These are phyloP conservation scores for Botrytis byssoidea DNA, from an alignment of 2,329 filamentous ascomycete genomes.

Conservation along the genomic window DNA sequence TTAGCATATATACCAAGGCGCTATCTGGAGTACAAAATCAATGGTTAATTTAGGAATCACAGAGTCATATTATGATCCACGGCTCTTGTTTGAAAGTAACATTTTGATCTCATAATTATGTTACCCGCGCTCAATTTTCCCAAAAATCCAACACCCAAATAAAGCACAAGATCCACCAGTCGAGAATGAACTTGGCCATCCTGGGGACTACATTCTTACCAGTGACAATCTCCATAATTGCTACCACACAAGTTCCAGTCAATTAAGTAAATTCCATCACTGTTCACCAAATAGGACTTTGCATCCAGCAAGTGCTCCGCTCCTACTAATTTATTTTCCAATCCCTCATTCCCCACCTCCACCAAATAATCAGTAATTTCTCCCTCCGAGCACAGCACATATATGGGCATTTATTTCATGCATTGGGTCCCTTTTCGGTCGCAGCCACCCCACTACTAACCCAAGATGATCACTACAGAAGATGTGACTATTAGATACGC, in stretches of 20 bases:
- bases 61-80: background rate
- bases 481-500: background rate
- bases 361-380: background rate
- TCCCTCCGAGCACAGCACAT: background rate
- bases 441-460: background rate
- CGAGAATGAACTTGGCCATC: background rate
- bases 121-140: background rate
- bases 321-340: no score
- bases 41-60: constrained; percentile 5
- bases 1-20: constrained; percentile 15
- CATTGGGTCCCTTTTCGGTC: background rate
- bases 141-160: background rate
- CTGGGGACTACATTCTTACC: background rate
- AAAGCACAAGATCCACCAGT: background rate
- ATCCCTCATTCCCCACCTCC: no score
- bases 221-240: background rate
- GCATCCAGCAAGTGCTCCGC: background rate
- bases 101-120: no score
- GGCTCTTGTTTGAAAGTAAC: background rate
- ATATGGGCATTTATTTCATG: background rate
- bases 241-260: background rate
- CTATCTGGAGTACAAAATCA: constrained; percentile 18
- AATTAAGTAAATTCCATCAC: background rate
- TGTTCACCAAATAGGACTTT: background rate
- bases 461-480: background rate